These are phyloP conservation scores for Aspergillus campestris DNA, from an alignment of 495 filamentous ascomycete species.

Conservation along the genomic window DNA sequence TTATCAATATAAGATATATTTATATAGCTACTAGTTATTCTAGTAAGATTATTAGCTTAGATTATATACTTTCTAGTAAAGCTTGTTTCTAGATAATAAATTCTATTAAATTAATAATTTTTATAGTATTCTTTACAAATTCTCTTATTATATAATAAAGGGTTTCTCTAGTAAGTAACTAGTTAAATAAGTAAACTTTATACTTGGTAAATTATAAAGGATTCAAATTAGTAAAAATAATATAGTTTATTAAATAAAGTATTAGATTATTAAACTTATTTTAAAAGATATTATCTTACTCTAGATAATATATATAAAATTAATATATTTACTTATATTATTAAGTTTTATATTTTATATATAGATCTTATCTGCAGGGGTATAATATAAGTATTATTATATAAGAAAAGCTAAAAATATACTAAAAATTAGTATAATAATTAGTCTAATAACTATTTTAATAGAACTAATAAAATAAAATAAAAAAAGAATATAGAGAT, in stretches of 20 bases:
- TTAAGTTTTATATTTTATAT: too few relatives aligned
- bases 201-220: background rate
- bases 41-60: too few relatives aligned
- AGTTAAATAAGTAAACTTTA: background rate
- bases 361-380: too few relatives aligned
- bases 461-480: slow-evolving; percentile 1
- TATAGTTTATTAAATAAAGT: slow-evolving; percentile 3
- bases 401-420: too few relatives aligned
- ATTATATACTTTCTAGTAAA: too few relatives aligned
- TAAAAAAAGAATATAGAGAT: background rate
- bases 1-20: slow-evolving; percentile 3
- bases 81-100: slow-evolving; percentile 5
- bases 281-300: slow-evolving; percentile 3
- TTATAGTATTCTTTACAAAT: background rate
- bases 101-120: slow-evolving; percentile 7
- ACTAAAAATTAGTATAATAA: too few relatives aligned
- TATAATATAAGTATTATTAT: too few relatives aligned
- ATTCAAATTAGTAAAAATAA: background rate
- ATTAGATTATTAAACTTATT: slow-evolving; percentile 1
- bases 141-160: slow-evolving; percentile 2
- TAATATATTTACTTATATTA: too few relatives aligned
- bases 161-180: background rate
- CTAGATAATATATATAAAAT: slow-evolving; percentile 6
- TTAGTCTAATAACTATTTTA: slow-evolving; percentile 7
- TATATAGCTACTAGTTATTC: too few relatives aligned